A percentile compares a stretch with the other conserved stretches of the same genome.
These are phyloP conservation scores for Micractinium sp. DNA, from an alignment of 139 green algal species.

Conservation along the genomic window DNA sequence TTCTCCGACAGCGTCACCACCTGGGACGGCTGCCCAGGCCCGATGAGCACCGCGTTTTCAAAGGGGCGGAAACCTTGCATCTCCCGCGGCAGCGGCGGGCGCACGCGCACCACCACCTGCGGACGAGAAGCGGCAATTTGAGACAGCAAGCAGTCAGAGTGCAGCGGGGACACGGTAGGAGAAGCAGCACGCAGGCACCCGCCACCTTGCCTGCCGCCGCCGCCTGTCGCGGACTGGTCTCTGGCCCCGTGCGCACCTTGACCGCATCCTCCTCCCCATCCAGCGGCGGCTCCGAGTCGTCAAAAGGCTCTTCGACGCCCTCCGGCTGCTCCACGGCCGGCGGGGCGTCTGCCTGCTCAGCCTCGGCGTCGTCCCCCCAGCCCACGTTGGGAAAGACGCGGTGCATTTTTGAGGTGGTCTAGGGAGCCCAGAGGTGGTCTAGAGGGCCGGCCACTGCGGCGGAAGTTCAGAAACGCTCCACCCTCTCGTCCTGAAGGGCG, in stretches of 20 bases:
- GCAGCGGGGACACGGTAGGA: neutral
- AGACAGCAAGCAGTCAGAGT: neutral
- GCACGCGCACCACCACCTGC: slow-evolving; percentile 89
- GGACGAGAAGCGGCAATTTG: neutral
- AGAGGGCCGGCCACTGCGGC: no score
- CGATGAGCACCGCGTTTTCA: slow-evolving; percentile 74
- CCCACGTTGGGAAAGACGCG: neutral
- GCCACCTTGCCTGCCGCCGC: neutral
- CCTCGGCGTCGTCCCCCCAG: neutral
- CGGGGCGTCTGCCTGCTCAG: neutral
- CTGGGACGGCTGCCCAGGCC: slow-evolving; percentile 47
- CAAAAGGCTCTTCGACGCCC: neutral
- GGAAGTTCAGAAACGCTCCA: no score
- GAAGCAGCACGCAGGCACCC: neutral
- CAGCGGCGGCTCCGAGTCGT: neutral
- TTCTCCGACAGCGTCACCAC: slow-evolving; percentile 87
- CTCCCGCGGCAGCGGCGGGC: slow-evolving; percentile 84
- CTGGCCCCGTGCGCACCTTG: slow-evolving; percentile 25
- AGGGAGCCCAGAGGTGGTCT: no score
- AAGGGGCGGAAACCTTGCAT: slow-evolving; percentile 60
- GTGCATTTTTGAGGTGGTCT: neutral
- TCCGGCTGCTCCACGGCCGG: neutral
- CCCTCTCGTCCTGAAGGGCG: no score
- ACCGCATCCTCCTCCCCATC: slow-evolving; percentile 34
- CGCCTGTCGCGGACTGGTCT: neutral